Evolutionary conservation across 169 alveolate genomes (phyloP).

Genomic region (Eimeria necatrix): DNA sequence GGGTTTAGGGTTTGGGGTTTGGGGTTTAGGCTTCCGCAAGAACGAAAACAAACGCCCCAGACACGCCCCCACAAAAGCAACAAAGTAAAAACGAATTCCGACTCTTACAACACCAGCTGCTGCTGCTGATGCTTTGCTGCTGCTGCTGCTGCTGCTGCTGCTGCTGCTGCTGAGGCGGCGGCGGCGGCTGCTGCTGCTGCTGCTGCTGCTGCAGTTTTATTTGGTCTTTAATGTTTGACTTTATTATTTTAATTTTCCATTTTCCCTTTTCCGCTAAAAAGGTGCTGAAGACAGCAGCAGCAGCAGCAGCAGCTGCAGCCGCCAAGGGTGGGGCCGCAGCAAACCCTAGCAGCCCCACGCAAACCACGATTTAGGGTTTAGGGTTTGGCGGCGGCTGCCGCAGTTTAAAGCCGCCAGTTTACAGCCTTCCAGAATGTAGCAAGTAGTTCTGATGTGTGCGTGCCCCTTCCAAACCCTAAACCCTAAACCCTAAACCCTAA

Average conservation of each 20-base stretch:
- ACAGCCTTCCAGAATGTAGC: no score
- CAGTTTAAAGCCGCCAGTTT: not conserved
- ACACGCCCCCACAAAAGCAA: not conserved
- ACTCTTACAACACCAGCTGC: not conserved
- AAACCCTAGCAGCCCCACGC: not conserved
- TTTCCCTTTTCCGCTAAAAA: not conserved
- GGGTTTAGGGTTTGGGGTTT: no score
- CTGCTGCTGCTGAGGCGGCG: not conserved
- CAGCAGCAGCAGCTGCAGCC: slow-evolving; percentile 13
- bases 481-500: slow-evolving; percentile 38
- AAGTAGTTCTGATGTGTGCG: no score
- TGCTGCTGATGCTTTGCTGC: not conserved
- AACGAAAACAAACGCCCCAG: not conserved
- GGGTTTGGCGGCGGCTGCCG: not conserved
- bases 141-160: no score
- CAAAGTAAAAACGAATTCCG: not conserved
- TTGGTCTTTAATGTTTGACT: no score
- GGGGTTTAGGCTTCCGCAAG: not conserved
- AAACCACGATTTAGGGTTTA: not conserved
- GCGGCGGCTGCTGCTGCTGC: slow-evolving; percentile 1
- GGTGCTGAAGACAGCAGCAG: not conserved
- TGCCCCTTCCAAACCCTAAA: slow-evolving; percentile 7
- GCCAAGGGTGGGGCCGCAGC: no score
- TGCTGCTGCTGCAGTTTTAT: not conserved
- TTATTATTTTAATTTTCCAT: no score